Evolutionary conservation across 2,329 filamentous ascomycete genomes (phyloP).

Genomic region (Neofusicoccum sp.): DNA sequence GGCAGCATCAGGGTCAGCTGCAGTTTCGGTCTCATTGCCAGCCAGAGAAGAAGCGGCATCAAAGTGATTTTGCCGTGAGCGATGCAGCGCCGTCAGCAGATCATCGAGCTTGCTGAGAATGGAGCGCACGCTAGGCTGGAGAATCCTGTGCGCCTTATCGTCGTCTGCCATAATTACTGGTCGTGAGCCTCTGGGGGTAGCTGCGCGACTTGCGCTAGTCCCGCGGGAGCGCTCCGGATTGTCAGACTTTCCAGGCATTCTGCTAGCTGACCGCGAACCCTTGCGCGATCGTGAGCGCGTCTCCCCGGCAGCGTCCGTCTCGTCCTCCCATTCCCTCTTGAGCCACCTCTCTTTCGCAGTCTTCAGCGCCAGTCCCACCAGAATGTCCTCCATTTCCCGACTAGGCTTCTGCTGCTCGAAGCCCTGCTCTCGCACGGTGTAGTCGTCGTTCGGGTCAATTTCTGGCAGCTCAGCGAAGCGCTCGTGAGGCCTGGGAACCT

Average conservation of each 20-base stretch:
- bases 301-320: conserved; percentile 19
- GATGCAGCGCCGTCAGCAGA: conserved; percentile 71
- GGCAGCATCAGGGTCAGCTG: conserved; percentile 24
- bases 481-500: conserved; percentile 64
- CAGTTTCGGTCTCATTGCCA: conserved; percentile 35
- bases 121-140: conserved; percentile 71
- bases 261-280: conserved; percentile 24
- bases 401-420: conserved; percentile 54
- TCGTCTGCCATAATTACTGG: conserved; percentile 71
- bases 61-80: conserved; percentile 59
- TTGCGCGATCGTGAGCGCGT: conserved; percentile 10
- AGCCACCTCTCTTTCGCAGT: conserved; percentile 65
- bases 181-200: conserved; percentile 9
- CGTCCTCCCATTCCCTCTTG: conserved; percentile 41
- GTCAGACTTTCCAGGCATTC: conserved; percentile 1
- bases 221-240: background rate
- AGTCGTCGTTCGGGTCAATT: conserved; percentile 53
- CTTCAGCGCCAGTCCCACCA: conserved; percentile 68
- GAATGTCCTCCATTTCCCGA: conserved; percentile 67
- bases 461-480: conserved; percentile 39
- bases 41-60: conserved; percentile 15
- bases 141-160: conserved; percentile 63
- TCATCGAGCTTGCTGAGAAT: conserved; percentile 70
- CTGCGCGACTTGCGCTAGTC: background rate
- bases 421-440: conserved; percentile 51